Conservation (phyloP, 2,329 filamentous ascomycete genomes). For the Colletotrichum somersetense region DNA sequence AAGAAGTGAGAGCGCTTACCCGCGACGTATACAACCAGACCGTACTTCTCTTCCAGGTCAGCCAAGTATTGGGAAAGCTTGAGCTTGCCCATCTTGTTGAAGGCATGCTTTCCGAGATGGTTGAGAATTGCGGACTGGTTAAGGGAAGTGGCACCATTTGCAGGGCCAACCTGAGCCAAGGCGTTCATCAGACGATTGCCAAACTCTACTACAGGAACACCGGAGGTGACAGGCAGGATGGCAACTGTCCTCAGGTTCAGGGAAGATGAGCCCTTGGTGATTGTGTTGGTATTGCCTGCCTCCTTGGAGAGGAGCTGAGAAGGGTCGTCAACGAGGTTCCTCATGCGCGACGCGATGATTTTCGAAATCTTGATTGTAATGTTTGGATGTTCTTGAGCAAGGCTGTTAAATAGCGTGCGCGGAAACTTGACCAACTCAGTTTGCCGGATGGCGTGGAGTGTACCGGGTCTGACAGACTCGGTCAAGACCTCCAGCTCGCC, state of each 20-base stretch:
- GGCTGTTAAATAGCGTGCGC: constrained; percentile 94
- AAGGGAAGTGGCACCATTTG: constrained; percentile 90
- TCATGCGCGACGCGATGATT: constrained; percentile 96
- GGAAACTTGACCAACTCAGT: constrained; percentile 97
- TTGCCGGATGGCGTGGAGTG: constrained; percentile 94
- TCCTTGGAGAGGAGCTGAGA: constrained; percentile 76
- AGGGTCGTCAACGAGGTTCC: constrained; percentile 86
- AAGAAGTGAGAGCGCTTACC: constrained; percentile 60
- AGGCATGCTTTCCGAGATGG: constrained; percentile 94
- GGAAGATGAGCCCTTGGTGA: constrained; percentile 82
- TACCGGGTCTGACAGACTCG: constrained; percentile 90
- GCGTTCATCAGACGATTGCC: constrained; percentile 90
- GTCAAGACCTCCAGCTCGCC: constrained; percentile 98
- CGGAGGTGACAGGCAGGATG: constrained; percentile 88
- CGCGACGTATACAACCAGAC: constrained; percentile 93
- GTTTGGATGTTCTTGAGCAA: constrained; percentile 95
- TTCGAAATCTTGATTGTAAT: constrained; percentile 99
- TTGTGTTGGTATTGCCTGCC: constrained; percentile 66
- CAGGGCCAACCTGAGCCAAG: constrained; percentile 87
- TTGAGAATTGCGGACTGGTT: constrained; percentile 96
- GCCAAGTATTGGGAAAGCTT: constrained; percentile 96
- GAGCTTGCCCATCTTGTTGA: constrained; percentile 96
- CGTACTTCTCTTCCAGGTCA: constrained; percentile 96
- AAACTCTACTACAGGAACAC: constrained; percentile 95
- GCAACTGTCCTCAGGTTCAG: constrained; percentile 94